phyloP scores from a whole-genome alignment of 768 basidiomycete species.

The Phallus indusiatus region DNA sequence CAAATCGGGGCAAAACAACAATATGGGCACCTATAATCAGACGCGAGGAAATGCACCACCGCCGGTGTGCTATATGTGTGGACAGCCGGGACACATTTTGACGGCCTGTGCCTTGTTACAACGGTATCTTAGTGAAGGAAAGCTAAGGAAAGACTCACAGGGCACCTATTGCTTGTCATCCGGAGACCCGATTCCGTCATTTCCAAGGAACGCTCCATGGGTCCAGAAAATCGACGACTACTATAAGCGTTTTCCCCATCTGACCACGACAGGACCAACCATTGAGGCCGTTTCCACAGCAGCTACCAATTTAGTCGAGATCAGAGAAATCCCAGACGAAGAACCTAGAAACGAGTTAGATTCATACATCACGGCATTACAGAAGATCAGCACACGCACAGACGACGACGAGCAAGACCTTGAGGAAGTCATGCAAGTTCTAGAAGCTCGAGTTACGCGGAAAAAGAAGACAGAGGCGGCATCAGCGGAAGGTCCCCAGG shows the following conservation, averaged over 20 bases:
- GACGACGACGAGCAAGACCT: too few relatives aligned
- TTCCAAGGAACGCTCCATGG: not conserved
- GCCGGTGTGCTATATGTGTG: not conserved
- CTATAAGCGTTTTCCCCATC: not conserved
- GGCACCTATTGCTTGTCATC: not conserved
- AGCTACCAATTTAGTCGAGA: too few relatives aligned
- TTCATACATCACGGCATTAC: too few relatives aligned
- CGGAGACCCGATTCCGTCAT: not conserved
- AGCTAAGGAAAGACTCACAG: not conserved
- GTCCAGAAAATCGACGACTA: not conserved
- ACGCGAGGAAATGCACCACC: not conserved
- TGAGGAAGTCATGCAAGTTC: too few relatives aligned
- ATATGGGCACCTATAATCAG: not conserved
- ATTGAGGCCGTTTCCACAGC: too few relatives aligned
- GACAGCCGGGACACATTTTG: not conserved
- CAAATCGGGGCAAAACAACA: not conserved
- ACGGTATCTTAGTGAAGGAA: not conserved
- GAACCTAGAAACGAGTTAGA: too few relatives aligned
- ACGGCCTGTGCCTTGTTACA: too few relatives aligned
- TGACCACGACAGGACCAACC: not conserved
- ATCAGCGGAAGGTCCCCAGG: too few relatives aligned
- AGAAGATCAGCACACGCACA: too few relatives aligned
- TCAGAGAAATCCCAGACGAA: too few relatives aligned
- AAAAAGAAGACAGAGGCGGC: too few relatives aligned
- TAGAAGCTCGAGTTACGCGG: too few relatives aligned